Evolutionary conservation across 2,329 filamentous ascomycete species (phyloP).

Genomic region (Alternaria consortialis): DNA sequence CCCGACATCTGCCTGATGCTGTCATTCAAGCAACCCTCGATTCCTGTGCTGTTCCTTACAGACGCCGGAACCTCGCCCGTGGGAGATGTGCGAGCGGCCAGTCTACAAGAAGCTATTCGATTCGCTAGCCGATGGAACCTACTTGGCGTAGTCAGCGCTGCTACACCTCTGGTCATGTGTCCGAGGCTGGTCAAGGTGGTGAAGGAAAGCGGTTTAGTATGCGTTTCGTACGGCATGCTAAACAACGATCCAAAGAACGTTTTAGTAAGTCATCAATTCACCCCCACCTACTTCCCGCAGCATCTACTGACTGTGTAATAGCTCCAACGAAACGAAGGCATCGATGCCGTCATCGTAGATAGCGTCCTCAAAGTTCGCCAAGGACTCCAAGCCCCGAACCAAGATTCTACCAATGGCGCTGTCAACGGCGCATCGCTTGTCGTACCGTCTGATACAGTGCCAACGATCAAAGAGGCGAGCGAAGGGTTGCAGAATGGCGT

Average conservation of each 20-base stretch:
- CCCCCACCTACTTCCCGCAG: accelerated
- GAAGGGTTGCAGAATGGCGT: constrained; percentile 4
- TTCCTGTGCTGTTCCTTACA: constrained; percentile 92
- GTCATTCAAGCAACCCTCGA: constrained; percentile 96
- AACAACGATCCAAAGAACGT: constrained; percentile 91
- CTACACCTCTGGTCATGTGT: constrained; percentile 86
- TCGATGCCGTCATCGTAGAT: constrained; percentile 97
- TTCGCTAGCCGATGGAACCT: constrained; percentile 96
- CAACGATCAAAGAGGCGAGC: constrained; percentile 13
- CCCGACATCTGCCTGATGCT: constrained; percentile 94
- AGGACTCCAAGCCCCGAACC: constrained; percentile 70
- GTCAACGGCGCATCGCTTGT: constrained; percentile 9
- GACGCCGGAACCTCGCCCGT: constrained; percentile 85
- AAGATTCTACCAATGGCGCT: constrained; percentile 11
- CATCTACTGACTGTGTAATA: constrained; percentile 50
- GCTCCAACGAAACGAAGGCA: constrained; percentile 92
- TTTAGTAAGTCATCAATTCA: constrained; percentile 66
- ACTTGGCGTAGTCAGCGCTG: constrained; percentile 88
- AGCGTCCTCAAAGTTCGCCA: constrained; percentile 92
- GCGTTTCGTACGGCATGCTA: constrained; percentile 88
- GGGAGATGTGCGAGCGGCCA: constrained; percentile 88
- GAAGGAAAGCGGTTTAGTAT: constrained; percentile 92
- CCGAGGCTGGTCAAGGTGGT: constrained; percentile 90
- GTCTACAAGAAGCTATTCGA: constrained; percentile 91
- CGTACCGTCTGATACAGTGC: constrained; percentile 13